Evolutionary conservation across 2,329 filamentous ascomycete genomes (phyloP).

Genomic region (Exophiala oligosperma): DNA sequence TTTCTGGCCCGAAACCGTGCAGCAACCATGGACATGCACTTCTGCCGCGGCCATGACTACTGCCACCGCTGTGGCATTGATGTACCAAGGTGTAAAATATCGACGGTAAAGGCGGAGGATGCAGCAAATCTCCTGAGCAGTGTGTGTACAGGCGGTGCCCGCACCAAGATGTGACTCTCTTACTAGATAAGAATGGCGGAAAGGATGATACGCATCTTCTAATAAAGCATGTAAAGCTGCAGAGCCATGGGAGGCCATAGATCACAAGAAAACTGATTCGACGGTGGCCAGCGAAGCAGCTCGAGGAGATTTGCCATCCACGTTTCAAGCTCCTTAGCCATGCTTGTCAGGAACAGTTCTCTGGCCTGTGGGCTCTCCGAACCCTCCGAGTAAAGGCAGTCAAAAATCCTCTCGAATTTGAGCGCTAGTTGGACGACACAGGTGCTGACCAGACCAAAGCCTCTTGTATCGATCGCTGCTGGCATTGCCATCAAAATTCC

Average conservation of each 20-base stretch:
- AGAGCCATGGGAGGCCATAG: too few species aligned
- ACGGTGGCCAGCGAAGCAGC: neutral
- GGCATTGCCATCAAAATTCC: neutral
- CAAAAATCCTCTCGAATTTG: slow-evolving; percentile 3
- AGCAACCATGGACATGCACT: slow-evolving; percentile 6
- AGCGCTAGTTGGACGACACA: slow-evolving; percentile 3
- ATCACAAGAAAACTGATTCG: neutral
- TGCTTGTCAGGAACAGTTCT: neutral
- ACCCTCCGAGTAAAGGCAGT: neutral
- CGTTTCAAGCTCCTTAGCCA: slow-evolving; percentile 2
- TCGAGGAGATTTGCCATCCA: slow-evolving; percentile 3
- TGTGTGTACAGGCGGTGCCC: slow-evolving; percentile 1
- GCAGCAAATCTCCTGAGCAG: slow-evolving; percentile 2
- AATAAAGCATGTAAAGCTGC: neutral
- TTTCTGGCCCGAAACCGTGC: slow-evolving; percentile 21
- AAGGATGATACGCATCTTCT: slow-evolving; percentile 4
- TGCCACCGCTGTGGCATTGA: slow-evolving; percentile 7
- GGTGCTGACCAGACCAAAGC: neutral
- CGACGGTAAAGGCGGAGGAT: slow-evolving; percentile 1
- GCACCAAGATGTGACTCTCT: neutral
- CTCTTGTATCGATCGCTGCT: neutral
- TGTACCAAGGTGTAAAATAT: neutral
- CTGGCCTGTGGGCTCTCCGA: neutral
- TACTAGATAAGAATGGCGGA: neutral
- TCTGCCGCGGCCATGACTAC: slow-evolving; percentile 4